Evolutionary conservation across 495 filamentous ascomycete species (phyloP).

Genomic region (Astrocystis sublimbata): DNA sequence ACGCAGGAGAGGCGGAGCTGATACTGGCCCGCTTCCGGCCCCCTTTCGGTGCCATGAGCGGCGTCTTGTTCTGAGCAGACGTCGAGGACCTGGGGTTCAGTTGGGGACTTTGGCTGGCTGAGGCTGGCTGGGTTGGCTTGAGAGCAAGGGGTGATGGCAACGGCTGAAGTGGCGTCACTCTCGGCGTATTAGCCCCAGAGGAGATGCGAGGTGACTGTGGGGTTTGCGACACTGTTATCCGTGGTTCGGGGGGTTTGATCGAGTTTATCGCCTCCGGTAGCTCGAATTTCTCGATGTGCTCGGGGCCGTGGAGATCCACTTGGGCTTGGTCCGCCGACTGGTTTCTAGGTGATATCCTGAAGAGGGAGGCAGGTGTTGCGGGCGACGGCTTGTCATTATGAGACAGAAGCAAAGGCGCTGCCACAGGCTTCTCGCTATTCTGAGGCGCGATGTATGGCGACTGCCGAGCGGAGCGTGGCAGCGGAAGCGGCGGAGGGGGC

Average conservation of each 20-base stretch:
- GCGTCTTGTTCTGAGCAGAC: slow-evolving; percentile 44
- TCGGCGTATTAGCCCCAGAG: slow-evolving; percentile 33
- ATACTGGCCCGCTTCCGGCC: slow-evolving; percentile 74
- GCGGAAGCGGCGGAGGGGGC: slow-evolving; percentile 59
- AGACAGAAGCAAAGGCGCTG: slow-evolving; percentile 23
- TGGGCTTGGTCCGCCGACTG: slow-evolving; percentile 33
- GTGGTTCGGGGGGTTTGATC: slow-evolving; percentile 32
- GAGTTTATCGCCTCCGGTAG: slow-evolving; percentile 65
- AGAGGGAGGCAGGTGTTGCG: slow-evolving; percentile 83
- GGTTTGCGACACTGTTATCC: slow-evolving; percentile 49
- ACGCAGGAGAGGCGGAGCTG: slow-evolving; percentile 76
- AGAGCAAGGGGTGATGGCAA: slow-evolving; percentile 49
- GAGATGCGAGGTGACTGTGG: slow-evolving; percentile 37
- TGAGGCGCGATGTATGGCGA: slow-evolving; percentile 54
- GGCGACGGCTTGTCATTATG: slow-evolving; percentile 51
- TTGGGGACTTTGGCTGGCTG: slow-evolving; percentile 56
- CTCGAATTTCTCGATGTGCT: slow-evolving; percentile 66
- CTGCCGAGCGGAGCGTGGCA: slow-evolving; percentile 45
- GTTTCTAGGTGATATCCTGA: slow-evolving; percentile 59
- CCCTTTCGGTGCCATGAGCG: slow-evolving; percentile 44
- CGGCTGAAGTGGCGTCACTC: slow-evolving; percentile 41
- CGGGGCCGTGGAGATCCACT: slow-evolving; percentile 48
- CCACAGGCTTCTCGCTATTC: slow-evolving; percentile 23
- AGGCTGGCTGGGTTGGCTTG: slow-evolving; percentile 41
- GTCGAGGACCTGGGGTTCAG: slow-evolving; percentile 39